phyloP scores from a whole-genome alignment of 257 asterid genomes.

The Solanum chiquidenum region DNA sequence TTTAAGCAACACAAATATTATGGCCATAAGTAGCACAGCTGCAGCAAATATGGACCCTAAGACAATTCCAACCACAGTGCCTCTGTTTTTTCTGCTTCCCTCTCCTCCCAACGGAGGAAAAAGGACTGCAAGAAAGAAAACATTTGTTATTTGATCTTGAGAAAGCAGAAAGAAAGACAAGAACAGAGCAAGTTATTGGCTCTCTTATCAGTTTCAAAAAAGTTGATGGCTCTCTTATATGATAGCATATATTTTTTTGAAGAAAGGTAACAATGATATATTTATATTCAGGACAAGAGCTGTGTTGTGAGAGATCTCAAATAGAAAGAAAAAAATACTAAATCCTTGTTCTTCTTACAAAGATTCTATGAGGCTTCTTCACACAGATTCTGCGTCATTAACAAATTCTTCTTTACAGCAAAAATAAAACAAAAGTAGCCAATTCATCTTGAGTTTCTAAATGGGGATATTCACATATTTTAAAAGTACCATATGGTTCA shows the following conservation, averaged over 20 bases:
- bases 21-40: constrained; percentile 10
- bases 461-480: neutral
- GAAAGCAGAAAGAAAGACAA: neutral
- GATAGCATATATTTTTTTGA: neutral
- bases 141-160: neutral
- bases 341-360: neutral
- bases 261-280: neutral
- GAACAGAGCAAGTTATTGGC: neutral
- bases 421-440: neutral
- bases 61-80: constrained; percentile 30
- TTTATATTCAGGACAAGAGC: neutral
- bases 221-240: neutral
- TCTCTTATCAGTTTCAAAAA: neutral
- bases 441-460: neutral
- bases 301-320: neutral
- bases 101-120: constrained; percentile 22
- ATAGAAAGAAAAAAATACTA: neutral
- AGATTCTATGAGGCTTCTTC: neutral
- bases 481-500: neutral
- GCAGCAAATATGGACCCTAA: constrained; percentile 23
- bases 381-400: neutral
- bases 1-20: constrained; percentile 12
- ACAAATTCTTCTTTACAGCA: neutral
- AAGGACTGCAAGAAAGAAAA: constrained; percentile 16
- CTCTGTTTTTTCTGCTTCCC: constrained; percentile 22